These are phyloP conservation scores for Inga oerstediana DNA, from an alignment of 306 rosid genomes.

Conservation along the genomic window DNA sequence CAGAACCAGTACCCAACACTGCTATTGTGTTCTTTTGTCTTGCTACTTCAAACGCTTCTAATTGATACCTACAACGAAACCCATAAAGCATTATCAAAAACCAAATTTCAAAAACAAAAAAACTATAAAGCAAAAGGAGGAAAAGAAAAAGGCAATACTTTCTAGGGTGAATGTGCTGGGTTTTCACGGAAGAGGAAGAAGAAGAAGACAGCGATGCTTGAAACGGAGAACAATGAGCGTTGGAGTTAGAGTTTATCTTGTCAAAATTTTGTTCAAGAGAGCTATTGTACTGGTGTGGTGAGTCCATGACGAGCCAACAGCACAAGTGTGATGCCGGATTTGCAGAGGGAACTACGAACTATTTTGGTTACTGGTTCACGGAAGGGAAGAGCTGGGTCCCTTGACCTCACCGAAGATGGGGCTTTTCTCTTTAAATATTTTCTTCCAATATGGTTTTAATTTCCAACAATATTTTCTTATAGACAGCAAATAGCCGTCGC, in stretches of 20 bases:
- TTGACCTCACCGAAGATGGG: too few relatives aligned
- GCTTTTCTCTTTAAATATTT: too few relatives aligned
- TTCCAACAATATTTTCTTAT: too few relatives aligned
- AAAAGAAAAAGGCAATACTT: slow-evolving; percentile 35
- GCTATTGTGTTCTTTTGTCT: slow-evolving; percentile 72
- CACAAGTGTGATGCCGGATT: too few relatives aligned
- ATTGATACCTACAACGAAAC: slow-evolving; percentile 57
- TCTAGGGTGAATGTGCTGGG: slow-evolving; percentile 54
- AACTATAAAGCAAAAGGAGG: neutral
- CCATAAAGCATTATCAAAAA: slow-evolving; percentile 10
- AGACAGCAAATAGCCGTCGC: too few relatives aligned
- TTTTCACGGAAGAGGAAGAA: neutral
- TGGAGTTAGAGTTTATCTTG: slow-evolving; percentile 7
- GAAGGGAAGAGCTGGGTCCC: too few relatives aligned
- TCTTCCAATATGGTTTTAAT: too few relatives aligned
- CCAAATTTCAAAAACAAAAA: neutral
- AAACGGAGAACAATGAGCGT: slow-evolving; percentile 17
- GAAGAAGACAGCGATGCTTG: slow-evolving; percentile 1
- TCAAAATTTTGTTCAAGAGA: slow-evolving; percentile 31
- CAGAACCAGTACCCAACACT: slow-evolving; percentile 83
- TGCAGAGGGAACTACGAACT: too few relatives aligned
- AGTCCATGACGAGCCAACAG: slow-evolving; percentile 33
- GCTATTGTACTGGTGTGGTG: slow-evolving; percentile 8
- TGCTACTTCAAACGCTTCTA: slow-evolving; percentile 68
- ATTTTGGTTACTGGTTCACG: too few relatives aligned